These are phyloP conservation scores for Colletotrichum navitas DNA, from an alignment of 2,329 filamentous ascomycete genomes.

Conservation along the genomic window DNA sequence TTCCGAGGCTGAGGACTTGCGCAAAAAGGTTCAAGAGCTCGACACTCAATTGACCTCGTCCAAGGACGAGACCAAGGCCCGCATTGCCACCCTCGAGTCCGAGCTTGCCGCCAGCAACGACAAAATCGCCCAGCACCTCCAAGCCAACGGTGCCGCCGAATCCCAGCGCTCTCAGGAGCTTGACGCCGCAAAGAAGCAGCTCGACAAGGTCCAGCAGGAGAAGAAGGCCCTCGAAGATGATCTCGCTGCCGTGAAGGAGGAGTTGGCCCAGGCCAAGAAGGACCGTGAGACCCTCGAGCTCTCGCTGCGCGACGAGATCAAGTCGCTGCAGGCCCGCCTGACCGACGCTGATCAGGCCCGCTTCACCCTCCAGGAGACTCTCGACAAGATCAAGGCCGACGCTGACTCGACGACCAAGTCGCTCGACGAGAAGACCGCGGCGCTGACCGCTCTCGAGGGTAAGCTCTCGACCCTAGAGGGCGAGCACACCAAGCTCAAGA, in stretches of 20 bases:
- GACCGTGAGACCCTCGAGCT: slow-evolving; percentile 52
- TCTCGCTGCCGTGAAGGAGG: slow-evolving; percentile 50
- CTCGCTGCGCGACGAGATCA: slow-evolving; percentile 49
- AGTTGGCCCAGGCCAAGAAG: slow-evolving; percentile 52
- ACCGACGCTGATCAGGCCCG: slow-evolving; percentile 51
- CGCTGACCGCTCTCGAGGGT: slow-evolving; percentile 47
- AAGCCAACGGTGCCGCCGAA: slow-evolving; percentile 46
- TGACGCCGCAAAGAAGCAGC: slow-evolving; percentile 45
- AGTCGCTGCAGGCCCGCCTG: slow-evolving; percentile 51
- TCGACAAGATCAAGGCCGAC: slow-evolving; percentile 50
- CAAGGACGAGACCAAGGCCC: slow-evolving; percentile 51
- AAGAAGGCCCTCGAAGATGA: slow-evolving; percentile 50
- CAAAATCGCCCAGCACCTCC: slow-evolving; percentile 44
- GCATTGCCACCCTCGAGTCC: slow-evolving; percentile 51
- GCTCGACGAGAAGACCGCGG: slow-evolving; percentile 48
- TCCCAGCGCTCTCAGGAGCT: slow-evolving; percentile 44
- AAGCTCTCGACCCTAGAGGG: slow-evolving; percentile 47
- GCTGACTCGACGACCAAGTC: slow-evolving; percentile 48
- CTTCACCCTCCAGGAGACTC: slow-evolving; percentile 48
- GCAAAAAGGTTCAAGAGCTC: slow-evolving; percentile 55
- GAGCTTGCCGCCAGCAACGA: slow-evolving; percentile 50
- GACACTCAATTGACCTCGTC: slow-evolving; percentile 48
- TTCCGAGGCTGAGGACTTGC: slow-evolving; percentile 54
- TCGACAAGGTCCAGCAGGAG: slow-evolving; percentile 45
- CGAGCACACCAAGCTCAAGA: slow-evolving; percentile 47